phyloP scores from a whole-genome alignment of 805 yeast species.

The Spathaspora arborariae region DNA sequence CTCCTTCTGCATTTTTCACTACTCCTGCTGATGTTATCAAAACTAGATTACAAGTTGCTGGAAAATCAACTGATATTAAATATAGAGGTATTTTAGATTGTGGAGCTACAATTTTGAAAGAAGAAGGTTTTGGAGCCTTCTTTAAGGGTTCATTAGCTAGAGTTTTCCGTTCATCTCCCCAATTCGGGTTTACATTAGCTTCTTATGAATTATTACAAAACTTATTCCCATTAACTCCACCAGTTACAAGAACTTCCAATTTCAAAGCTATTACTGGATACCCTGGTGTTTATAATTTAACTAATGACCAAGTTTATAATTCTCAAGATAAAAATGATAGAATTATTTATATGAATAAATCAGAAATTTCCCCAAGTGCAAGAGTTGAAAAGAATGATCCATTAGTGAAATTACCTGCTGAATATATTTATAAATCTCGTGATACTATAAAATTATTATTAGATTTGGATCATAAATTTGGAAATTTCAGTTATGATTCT shows the following conservation, averaged over 20 bases:
- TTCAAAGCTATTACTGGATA: conserved; percentile 42
- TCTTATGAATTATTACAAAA: conserved; percentile 89
- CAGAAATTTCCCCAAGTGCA: conserved; percentile 5
- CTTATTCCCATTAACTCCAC: conserved; percentile 64
- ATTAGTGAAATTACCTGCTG: conserved; percentile 40
- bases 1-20: conserved; percentile 95
- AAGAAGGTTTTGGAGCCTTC: conserved; percentile 82
- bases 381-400: conserved; percentile 31
- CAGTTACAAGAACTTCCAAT: conserved; percentile 39
- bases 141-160: conserved; percentile 97
- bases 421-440: conserved; percentile 53
- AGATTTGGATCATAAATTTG: conserved; percentile 60
- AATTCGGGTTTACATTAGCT: conserved; percentile 96
- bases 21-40: conserved; percentile 97
- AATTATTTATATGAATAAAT: conserved; percentile 31
- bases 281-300: conserved; percentile 43
- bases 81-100: conserved; percentile 81
- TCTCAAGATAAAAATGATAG: conserved; percentile 32
- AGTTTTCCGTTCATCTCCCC: conserved; percentile 93
- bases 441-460: conserved; percentile 59
- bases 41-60: conserved; percentile 86
- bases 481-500: conserved; percentile 48
- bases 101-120: conserved; percentile 63
- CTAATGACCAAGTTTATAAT: conserved; percentile 43
- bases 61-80: conserved; percentile 69